Conservation (phyloP, 192 early-diverging fungal species). For the Backusella morwellensis region DNA sequence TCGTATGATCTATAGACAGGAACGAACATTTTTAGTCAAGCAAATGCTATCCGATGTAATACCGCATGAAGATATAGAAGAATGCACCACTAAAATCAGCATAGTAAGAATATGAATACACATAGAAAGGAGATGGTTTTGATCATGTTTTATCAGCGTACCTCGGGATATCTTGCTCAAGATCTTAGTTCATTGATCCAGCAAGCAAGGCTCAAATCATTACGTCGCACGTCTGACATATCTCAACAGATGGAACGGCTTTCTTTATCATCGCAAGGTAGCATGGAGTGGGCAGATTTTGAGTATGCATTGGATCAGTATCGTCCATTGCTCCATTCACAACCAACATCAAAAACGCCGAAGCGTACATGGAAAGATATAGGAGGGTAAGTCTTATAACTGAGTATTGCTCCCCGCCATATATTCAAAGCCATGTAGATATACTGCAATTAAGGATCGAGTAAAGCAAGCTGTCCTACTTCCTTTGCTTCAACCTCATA, state of each 20-base stretch:
- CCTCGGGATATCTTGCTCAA: conserved; percentile 58
- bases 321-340: conserved; percentile 47
- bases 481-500: conserved; percentile 54
- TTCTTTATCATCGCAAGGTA: not conserved
- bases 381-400: conserved; percentile 57
- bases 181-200: conserved; percentile 48
- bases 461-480: conserved; percentile 60
- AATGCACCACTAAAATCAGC: conserved; percentile 7
- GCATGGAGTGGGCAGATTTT: conserved; percentile 44
- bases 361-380: conserved; percentile 58
- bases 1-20: not conserved
- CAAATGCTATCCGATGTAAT: conserved; percentile 22
- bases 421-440: conserved; percentile 28
- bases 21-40: conserved; percentile 25
- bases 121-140: not conserved
- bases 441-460: conserved; percentile 51
- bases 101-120: not conserved
- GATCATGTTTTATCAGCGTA: conserved; percentile 37
- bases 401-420: no score
- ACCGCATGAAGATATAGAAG: conserved; percentile 19
- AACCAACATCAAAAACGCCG: conserved; percentile 54
- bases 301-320: conserved; percentile 54
- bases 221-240: conserved; percentile 17
- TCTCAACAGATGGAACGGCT: not conserved
- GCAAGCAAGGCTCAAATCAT: conserved; percentile 33